Base-by-base conservation (phyloP, 768 basidiomycete species). In the Xanthoconium stramineum region DNA sequence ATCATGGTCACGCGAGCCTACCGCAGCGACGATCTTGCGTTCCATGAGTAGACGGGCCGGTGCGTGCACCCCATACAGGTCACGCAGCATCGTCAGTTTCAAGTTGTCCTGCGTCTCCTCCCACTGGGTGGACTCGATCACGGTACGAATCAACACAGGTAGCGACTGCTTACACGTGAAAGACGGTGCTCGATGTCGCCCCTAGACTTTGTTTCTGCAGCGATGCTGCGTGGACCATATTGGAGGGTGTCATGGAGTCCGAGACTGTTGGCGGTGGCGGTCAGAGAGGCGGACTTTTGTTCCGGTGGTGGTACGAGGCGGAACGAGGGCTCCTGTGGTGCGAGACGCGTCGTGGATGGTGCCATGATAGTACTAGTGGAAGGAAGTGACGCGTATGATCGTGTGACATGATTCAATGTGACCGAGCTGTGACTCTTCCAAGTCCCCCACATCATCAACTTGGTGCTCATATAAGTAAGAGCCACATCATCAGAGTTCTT, bases 31-130 rank as follows among this genome's bases (percentile, higher is more conserved):
- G 40, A 94, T 81, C 76, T 88, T 89, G 67, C 94, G 84, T 72
- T 99, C 97, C 97, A 98, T 98, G 60, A 97, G 78, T 50, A 85
- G 77, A 32, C 95, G 83, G 73, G 96, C 83, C 2, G 97, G 97
- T 19, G 89, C 86, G 68, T 93, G 92, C 63, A 98, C 70, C 36
- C 97, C 97, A 65, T 87, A 88, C 33, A 88, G 69, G 70, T 92
- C 85, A 44, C 95, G 85, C 68, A 93, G 83, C 74, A 96, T 76
- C 47, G 84, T 94, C 55, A 98, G 78, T 69, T 88, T 88, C 48
- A 94, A 69, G 70, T 88, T 89, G 70, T 93, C 89, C 70, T 97
- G 94, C 9, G 95, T 94, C 61, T 85, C 85, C 50, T 94, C 88
- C 97, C 97, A 98, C 96, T 98, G 60, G 43, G 39, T 56, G 29